Evolutionary conservation across 305 asterid genomes (phyloP).

Genomic region (Solanum hybrid): DNA sequence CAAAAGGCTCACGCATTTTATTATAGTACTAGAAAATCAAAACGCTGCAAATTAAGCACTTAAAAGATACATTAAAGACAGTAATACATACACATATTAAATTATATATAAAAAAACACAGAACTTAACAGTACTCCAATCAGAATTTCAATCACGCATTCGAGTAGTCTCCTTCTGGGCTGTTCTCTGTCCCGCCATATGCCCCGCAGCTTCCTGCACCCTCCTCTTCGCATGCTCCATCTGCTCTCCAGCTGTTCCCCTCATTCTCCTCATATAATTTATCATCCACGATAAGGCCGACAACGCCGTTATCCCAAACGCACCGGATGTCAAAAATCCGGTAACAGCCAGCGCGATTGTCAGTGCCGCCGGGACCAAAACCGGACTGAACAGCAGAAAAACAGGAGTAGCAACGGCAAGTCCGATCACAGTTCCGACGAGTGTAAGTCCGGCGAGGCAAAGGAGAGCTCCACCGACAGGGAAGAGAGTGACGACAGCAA

Average conservation of each 20-base stretch:
- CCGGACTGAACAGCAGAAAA: conserved; percentile 30
- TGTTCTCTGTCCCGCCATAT: conserved; percentile 18
- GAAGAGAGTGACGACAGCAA: conserved; percentile 31
- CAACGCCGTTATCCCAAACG: conserved; percentile 37
- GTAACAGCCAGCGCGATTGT: conserved; percentile 21
- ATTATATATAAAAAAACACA: background rate
- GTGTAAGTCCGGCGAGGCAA: conserved; percentile 22
- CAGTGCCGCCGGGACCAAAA: conserved; percentile 31
- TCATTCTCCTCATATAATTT: conserved; percentile 15
- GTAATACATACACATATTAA: background rate
- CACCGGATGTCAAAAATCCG: conserved; percentile 33
- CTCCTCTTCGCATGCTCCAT: conserved; percentile 22
- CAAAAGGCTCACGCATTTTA: background rate
- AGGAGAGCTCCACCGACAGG: conserved; percentile 31
- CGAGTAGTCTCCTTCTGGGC: conserved; percentile 21
- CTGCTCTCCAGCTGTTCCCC: conserved; percentile 10
- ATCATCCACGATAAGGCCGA: conserved; percentile 31
- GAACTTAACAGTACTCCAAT: background rate
- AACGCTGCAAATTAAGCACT: background rate
- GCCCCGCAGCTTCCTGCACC: conserved; percentile 17
- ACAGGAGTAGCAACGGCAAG: conserved; percentile 25
- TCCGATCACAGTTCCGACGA: conserved; percentile 25
- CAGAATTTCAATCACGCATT: background rate
- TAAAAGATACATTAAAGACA: too few relatives aligned
- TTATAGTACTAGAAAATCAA: background rate